Evolutionary conservation across 768 basidiomycete genomes (phyloP), one percentile per base, ranked within the genome.

Genomic region (Astraeus odoratus): DNA sequence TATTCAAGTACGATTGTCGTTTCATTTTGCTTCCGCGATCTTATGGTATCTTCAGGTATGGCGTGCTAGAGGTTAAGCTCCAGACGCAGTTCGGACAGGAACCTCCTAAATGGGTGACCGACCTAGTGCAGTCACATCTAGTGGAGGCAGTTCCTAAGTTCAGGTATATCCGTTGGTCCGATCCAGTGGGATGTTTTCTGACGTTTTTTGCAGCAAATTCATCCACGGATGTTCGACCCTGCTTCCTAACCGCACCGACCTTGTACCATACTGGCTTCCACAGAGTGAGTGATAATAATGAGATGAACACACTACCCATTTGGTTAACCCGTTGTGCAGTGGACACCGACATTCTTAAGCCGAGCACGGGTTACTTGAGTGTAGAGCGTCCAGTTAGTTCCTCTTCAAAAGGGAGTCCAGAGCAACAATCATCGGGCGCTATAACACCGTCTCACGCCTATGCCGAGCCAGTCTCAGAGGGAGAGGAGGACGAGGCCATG

Each of bases 61-160:
- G 94, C 23, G 87, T 99, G 4, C 71, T 99, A 5, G 96, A 99
- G 65, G 93, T 99, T 57, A 99, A 99, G 68, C 68, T 98, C 20
- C 94, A 98, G 67, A 98, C 94, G 2, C 93, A 97, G 58, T 75
- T 84, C 49, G 96, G 96, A 0, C 94, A 97, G 62, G 80, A 96
- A 61, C 94, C 96, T 3, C 95, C 95, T 1, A 72, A 85, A 59
- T 99, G 96, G 96, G 91, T 98, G 15, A 81, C 83, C 5, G 95
- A 98, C 44, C 79, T 99, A n/a, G 92, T 98, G 19, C 81, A 86
- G 55, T 91, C 88, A 23, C 92, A 98, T 66, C 69, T 98, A 5
- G 95, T 98, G 15, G 96, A 97, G 64, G 92, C 94, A 10, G 91
- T 99, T 1, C 96, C 96, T 26, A 98, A 98, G 68, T 98, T 98